Percentiles rank a stretch among this genome's conserved stretches.
Evolutionary conservation across 352 stramenopile species (phyloP).

Genomic region (Phytophthora agathidicida): DNA sequence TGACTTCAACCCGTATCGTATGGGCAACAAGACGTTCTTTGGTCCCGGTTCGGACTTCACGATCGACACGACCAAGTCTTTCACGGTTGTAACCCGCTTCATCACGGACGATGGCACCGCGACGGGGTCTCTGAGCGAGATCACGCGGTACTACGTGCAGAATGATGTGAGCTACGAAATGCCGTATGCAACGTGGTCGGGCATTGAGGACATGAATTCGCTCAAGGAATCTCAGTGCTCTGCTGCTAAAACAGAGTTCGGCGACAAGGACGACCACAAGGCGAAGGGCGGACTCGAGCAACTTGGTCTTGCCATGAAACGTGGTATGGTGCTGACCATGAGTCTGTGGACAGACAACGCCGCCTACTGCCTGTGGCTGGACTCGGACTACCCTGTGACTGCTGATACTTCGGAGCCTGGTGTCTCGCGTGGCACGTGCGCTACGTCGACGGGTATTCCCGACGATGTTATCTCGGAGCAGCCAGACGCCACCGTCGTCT

Average conservation of each 20-base stretch:
- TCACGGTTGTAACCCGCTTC: slow-evolving; percentile 36
- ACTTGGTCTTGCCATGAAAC: slow-evolving; percentile 50
- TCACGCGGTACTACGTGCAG: slow-evolving; percentile 30
- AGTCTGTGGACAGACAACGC: slow-evolving; percentile 68
- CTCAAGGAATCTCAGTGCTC: slow-evolving; percentile 27
- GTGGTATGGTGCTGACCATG: slow-evolving; percentile 67
- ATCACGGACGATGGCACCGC: slow-evolving; percentile 30
- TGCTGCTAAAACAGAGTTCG: slow-evolving; percentile 27
- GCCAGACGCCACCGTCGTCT: slow-evolving; percentile 54
- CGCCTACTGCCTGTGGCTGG: slow-evolving; percentile 64
- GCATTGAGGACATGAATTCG: slow-evolving; percentile 24
- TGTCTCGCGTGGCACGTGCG: slow-evolving; percentile 54
- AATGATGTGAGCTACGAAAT: slow-evolving; percentile 19
- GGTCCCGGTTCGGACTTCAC: slow-evolving; percentile 19
- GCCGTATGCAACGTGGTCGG: slow-evolving; percentile 15
- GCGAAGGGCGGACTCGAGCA: slow-evolving; percentile 32
- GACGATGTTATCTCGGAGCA: slow-evolving; percentile 44
- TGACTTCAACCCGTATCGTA: slow-evolving; percentile 36
- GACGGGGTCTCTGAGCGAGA: slow-evolving; percentile 17
- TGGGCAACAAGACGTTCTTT: slow-evolving; percentile 38
- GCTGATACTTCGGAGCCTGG: slow-evolving; percentile 42
- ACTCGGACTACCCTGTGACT: slow-evolving; percentile 52
- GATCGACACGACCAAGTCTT: slow-evolving; percentile 27
- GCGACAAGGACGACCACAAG: slow-evolving; percentile 60
- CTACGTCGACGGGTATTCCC: slow-evolving; percentile 43